Base-by-base conservation (phyloP, 2,329 filamentous ascomycete genomes). In the Aphanoascus verrucosus region DNA sequence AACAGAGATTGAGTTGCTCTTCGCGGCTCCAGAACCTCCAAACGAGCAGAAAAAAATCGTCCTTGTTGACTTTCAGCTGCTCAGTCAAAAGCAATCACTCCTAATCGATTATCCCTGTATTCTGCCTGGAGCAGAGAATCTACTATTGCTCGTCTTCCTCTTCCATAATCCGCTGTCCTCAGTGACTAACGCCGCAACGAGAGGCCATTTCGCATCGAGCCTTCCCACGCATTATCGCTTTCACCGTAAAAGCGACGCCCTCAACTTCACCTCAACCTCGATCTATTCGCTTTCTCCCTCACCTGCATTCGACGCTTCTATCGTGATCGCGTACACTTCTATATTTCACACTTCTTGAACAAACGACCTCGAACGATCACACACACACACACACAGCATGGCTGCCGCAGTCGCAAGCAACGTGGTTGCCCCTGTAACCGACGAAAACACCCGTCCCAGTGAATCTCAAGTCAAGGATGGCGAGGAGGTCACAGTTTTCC, bases 401-500 rank as follows among this genome's bases (percentile, higher is more conserved):
- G 66, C 69, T 55, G 63, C 65, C 49, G 66, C 65, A 19, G 44
- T 50, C 53, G 61, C 64, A 56, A 66, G 69, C 58, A 70, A 70
- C 56, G 65, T 60, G 56, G 62, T 63, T 56, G 52, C 56, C 58
- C 61, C 65, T 48, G 64, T 66, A 56, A 65, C 62, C 58, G 81
- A 84, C 59, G 78, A 79, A 61, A 79, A 79, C 65, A 67, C 76
- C 56, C 72, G 76, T 54, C 74, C 76, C 57, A 71, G 73, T 62
- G 66, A 77, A 50, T 66, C 67, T 45, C 65, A 64, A 51, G 71
- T 70, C 52, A 73, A 75, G 59, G 72, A 72, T 37, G 58, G 62
- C 60, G 84, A 90, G 67, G 77, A 86, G 49, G 79, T 95, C 64
- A 98, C 93, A 45, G 91, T 98, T 63, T 98, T 98, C 77, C 90